Evolutionary conservation across 148 eudicot species (phyloP), one percentile per base, ranked within the genome.

Genomic region (Vaccinium vitisidaea): DNA sequence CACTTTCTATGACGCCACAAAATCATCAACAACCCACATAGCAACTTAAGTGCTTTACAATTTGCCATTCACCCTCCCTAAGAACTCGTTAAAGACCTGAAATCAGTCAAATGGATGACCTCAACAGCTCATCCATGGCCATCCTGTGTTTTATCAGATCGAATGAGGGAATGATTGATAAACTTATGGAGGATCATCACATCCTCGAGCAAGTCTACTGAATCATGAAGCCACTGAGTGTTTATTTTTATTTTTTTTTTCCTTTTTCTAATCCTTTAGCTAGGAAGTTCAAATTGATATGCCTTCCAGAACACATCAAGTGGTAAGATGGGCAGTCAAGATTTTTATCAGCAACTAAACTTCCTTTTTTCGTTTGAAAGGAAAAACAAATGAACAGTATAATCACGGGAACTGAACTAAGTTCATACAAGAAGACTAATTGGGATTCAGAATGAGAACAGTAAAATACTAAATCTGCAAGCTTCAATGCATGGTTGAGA

Each of bases 101-200:
- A 73, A 73, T 43, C 19, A 19, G 65, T 9, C 23, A 80, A 80
- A 80, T 30, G 59, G 27, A 36, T 58, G n/a, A 79, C 70, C 81
- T 53, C 81, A 79, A 79, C 48, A 39, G 77, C 52, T 74, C 77
- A 55, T 79, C 43, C 16, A 79, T 21, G 8, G 27, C 27, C 48
- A 27, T 30, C 25, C 12, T 8, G 19, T 10, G n/a, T 11, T 59
- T 36, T 58, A 27, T 36, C 16, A 21, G 10, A 9, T 36, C 8
- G 27, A 54, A 18, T 39, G 71, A 53, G 59, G 59, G 61, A 43
- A n/a, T 61, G 43, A 78, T 16, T 2, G 21, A 43, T 14, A 80
- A 3, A 39, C 6, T 13, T 36, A 5, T 12, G 23, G 25, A 39
- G 48, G 16, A 39, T n/a, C 18, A 12, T 36, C 52, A 8, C 21